Percentiles rank a stretch among this genome's conserved stretches.
These are phyloP conservation scores for Rhizopogon rudus DNA, from an alignment of 768 basidiomycete species.

Conservation along the genomic window DNA sequence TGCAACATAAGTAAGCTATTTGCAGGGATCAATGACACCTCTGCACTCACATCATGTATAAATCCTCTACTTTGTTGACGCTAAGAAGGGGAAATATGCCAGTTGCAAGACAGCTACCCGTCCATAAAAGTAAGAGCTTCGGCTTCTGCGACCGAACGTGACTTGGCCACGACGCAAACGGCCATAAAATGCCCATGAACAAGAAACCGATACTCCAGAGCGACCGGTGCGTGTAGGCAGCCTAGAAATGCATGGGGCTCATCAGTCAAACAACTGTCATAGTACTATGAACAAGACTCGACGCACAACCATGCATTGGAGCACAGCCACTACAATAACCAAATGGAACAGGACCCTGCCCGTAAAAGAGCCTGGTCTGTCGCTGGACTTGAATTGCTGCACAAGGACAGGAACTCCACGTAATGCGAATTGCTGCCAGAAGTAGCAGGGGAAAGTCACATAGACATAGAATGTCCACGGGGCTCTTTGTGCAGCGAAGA, in stretches of 20 bases:
- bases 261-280: slow-evolving; percentile 1
- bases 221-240: slow-evolving; percentile 64
- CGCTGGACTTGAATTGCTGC: neutral
- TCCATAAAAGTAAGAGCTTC: slow-evolving; percentile 38
- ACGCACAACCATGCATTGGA: slow-evolving; percentile 74
- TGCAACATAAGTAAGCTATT: slow-evolving; percentile 18
- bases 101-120: slow-evolving; percentile 43
- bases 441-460: slow-evolving; percentile 68
- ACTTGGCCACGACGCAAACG: slow-evolving; percentile 45
- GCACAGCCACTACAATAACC: slow-evolving; percentile 33
- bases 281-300: neutral
- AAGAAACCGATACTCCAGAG: slow-evolving; percentile 70
- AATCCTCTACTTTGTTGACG: slow-evolving; percentile 67
- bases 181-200: slow-evolving; percentile 63
- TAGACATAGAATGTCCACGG: slow-evolving; percentile 77
- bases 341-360: neutral
- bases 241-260: slow-evolving; percentile 29
- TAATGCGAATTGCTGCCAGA: slow-evolving; percentile 59
- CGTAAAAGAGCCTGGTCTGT: neutral
- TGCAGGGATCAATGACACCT: neutral
- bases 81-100: slow-evolving; percentile 67
- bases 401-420: slow-evolving; percentile 16
- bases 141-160: slow-evolving; percentile 20
- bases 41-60: slow-evolving; percentile 51
- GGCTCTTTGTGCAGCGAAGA: slow-evolving; percentile 59